Evolutionary conservation across 2,329 filamentous ascomycete genomes (phyloP).

Genomic region (Whalleya microplaca): DNA sequence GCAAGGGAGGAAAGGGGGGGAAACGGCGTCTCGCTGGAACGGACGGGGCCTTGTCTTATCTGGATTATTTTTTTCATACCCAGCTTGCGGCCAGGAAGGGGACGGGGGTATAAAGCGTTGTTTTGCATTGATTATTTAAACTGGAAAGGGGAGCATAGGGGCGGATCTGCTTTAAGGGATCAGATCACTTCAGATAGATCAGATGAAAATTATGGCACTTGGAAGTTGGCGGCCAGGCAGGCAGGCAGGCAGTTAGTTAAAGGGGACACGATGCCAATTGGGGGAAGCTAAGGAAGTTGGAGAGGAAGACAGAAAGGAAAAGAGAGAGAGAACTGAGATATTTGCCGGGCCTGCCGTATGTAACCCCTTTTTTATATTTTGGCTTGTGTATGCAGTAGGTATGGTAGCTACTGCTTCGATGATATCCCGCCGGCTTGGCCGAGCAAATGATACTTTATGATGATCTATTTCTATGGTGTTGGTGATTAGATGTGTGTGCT

Average conservation of each 20-base stretch:
- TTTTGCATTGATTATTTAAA: neutral
- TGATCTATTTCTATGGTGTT: conserved; percentile 7
- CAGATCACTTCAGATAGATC: no score
- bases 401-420: conserved; percentile 27
- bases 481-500: no score
- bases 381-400: neutral
- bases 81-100: conserved; percentile 1
- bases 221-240: no score
- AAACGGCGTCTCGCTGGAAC: conserved; percentile 26
- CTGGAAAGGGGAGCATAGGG: neutral
- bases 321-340: neutral
- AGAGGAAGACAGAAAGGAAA: neutral
- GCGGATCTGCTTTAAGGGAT: no score
- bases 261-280: no score
- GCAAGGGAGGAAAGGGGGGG: neutral
- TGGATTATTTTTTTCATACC: conserved; percentile 7
- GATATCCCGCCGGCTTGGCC: conserved; percentile 41
- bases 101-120: conserved; percentile 2
- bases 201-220: no score
- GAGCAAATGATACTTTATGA: conserved; percentile 32
- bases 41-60: conserved; percentile 8
- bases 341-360: neutral
- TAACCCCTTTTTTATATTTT: neutral
- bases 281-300: neutral
- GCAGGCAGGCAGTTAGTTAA: no score